A percentile compares a stretch with the other conserved stretches of the same genome.
phyloP scores from a whole-genome alignment of 2,329 filamentous ascomycete species.

The Penicillium sp. region DNA sequence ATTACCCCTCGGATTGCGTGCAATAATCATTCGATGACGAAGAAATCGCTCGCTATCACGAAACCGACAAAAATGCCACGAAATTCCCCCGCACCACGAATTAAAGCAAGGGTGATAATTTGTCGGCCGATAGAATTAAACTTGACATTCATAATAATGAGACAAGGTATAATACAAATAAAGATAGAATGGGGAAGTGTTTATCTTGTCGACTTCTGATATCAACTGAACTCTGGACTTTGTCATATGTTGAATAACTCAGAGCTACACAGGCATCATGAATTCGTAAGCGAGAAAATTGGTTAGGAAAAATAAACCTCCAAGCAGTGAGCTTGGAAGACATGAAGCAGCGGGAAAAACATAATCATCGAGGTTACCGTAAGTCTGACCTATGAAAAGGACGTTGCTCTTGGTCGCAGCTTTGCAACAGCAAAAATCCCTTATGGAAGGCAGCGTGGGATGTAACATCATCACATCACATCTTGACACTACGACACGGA shows the following conservation, averaged over 20 bases:
- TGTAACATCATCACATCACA: constrained; percentile 56
- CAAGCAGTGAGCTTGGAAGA: no score
- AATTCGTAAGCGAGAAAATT: no score
- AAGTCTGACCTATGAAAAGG: constrained; percentile 55
- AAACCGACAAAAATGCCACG: not conserved
- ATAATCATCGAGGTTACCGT: constrained; percentile 55
- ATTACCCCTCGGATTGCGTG: not conserved
- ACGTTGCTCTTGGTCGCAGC: constrained; percentile 55
- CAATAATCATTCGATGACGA: not conserved
- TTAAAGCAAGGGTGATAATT: not conserved
- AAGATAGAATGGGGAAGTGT: no score
- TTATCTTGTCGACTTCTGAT: no score
- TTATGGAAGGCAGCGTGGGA: constrained; percentile 51
- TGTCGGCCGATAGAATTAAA: not conserved
- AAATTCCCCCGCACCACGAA: not conserved
- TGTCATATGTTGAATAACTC: no score
- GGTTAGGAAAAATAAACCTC: no score
- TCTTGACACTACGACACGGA: constrained; percentile 48
- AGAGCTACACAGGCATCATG: no score
- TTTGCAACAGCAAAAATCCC: constrained; percentile 53
- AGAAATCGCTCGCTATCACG: not conserved
- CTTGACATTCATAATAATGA: not conserved
- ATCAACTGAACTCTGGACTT: no score
- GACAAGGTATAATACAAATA: not conserved
- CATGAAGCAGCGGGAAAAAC: constrained; percentile 40